These are phyloP conservation scores for Lactifluus rugatus DNA, from an alignment of 768 basidiomycete species.

Conservation along the genomic window DNA sequence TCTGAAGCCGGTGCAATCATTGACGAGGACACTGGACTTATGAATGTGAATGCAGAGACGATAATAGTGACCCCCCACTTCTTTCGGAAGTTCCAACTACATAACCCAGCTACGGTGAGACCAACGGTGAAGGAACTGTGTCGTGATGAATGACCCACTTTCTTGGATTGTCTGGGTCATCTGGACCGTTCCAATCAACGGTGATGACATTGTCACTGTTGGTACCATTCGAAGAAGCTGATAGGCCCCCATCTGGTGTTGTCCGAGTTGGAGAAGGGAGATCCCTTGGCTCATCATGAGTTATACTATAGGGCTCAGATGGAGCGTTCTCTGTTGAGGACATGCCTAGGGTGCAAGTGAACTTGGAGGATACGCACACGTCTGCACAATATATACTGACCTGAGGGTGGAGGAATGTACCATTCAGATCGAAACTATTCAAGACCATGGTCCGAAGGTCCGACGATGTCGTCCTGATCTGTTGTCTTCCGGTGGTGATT, in stretches of 20 bases:
- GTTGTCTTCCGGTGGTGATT: no score
- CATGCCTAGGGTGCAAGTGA: neutral
- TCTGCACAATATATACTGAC: neutral
- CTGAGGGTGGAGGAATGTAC: neutral
- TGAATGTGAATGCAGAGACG: slow-evolving; percentile 57
- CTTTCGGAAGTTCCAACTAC: slow-evolving; percentile 10
- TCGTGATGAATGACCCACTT: slow-evolving; percentile 8
- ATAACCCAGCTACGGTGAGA: neutral
- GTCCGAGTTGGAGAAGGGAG: neutral
- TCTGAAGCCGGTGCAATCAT: slow-evolving; percentile 60
- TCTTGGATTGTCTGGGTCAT: slow-evolving; percentile 13
- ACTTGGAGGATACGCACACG: neutral
- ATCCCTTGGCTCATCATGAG: neutral
- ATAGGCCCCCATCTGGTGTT: neutral
- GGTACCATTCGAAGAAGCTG: neutral
- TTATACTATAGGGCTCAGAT: neutral
- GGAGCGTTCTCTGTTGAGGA: neutral
- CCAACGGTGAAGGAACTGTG: neutral
- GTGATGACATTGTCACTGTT: neutral
- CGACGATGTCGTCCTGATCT: no score
- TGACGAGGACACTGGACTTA: slow-evolving; percentile 57
- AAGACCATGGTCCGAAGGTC: no score
- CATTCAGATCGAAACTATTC: no score
- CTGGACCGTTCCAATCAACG: slow-evolving; percentile 16
- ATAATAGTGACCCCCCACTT: slow-evolving; percentile 37